Conservation (phyloP, 2,329 filamentous ascomycete genomes). For the Thermoascus crustaceus region DNA sequence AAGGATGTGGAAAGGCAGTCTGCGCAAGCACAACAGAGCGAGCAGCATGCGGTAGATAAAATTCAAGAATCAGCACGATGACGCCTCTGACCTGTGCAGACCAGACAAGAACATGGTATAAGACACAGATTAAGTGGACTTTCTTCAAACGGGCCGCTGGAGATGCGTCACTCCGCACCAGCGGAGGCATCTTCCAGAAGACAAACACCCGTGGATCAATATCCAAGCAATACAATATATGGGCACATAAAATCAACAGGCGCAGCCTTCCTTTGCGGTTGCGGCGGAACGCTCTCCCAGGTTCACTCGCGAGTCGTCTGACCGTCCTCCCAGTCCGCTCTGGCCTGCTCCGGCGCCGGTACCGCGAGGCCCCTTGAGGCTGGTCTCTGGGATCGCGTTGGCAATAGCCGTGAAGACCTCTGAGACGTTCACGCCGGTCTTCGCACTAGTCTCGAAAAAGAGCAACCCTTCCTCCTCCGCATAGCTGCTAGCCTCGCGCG, state of each 20-base stretch:
- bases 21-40: too few relatives aligned
- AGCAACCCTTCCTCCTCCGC: conserved; percentile 89
- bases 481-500: conserved; percentile 84
- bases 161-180: too few relatives aligned
- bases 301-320: conserved; percentile 63
- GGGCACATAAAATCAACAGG: conserved; percentile 52
- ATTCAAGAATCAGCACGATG: too few relatives aligned
- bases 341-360: conserved; percentile 54
- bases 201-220: too few relatives aligned
- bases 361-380: conserved; percentile 80
- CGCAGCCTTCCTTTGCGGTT: conserved; percentile 82
- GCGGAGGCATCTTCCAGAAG: too few relatives aligned
- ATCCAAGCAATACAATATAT: too few relatives aligned
- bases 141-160: too few relatives aligned
- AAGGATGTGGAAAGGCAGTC: too few relatives aligned
- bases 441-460: conserved; percentile 97
- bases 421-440: conserved; percentile 87
- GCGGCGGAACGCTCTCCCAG: conserved; percentile 64
- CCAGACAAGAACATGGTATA: too few relatives aligned
- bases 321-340: conserved; percentile 45
- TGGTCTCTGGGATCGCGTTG: conserved; percentile 95
- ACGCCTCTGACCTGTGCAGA: too few relatives aligned
- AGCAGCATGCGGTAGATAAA: too few relatives aligned
- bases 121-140: too few relatives aligned
- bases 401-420: conserved; percentile 98